Percentiles rank a stretch among this genome's conserved stretches.
Evolutionary conservation across 306 rosid species (phyloP).

Genomic region (Gynostemma pentaphyllum): DNA sequence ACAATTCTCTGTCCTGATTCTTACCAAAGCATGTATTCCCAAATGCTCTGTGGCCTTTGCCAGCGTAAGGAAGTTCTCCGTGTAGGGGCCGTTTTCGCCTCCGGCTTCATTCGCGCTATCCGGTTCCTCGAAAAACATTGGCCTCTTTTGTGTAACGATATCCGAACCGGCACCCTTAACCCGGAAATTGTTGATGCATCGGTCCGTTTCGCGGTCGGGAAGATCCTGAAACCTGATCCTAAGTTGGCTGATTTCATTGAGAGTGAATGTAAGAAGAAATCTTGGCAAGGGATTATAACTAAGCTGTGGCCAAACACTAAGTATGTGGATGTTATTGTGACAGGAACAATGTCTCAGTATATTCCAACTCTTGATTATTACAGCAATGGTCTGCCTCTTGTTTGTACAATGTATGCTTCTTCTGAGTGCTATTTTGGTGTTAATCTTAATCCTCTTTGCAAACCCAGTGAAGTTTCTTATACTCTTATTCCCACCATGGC

Average conservation of each 20-base stretch:
- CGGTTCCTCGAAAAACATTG: conserved; percentile 65
- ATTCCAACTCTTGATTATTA: conserved; percentile 73
- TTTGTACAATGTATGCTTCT: conserved; percentile 81
- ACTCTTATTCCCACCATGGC: conserved; percentile 85
- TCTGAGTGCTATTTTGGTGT: conserved; percentile 89
- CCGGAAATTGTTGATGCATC: conserved; percentile 27
- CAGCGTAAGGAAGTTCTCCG: conserved; percentile 52
- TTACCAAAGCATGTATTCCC: conserved; percentile 90
- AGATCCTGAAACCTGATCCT: conserved; percentile 40
- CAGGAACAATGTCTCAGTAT: conserved; percentile 94
- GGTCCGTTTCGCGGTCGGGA: conserved; percentile 42
- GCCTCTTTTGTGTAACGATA: conserved; percentile 46
- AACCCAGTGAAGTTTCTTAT: conserved; percentile 60
- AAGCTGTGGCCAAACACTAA: conserved; percentile 81
- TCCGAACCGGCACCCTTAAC: conserved; percentile 47
- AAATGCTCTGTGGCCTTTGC: conserved; percentile 68
- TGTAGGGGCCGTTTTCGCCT: conserved; percentile 77
- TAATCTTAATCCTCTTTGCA: conserved; percentile 68
- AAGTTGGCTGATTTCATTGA: conserved; percentile 48
- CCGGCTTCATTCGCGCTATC: conserved; percentile 70
- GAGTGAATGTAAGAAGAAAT: conserved; percentile 35
- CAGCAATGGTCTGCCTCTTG: conserved; percentile 71
- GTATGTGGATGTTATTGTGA: conserved; percentile 89
- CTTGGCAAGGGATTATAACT: conserved; percentile 71
- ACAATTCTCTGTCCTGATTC: conserved; percentile 71